These are phyloP conservation scores for Tulasnella sp. DNA, from an alignment of 768 basidiomycete species.

Conservation along the genomic window DNA sequence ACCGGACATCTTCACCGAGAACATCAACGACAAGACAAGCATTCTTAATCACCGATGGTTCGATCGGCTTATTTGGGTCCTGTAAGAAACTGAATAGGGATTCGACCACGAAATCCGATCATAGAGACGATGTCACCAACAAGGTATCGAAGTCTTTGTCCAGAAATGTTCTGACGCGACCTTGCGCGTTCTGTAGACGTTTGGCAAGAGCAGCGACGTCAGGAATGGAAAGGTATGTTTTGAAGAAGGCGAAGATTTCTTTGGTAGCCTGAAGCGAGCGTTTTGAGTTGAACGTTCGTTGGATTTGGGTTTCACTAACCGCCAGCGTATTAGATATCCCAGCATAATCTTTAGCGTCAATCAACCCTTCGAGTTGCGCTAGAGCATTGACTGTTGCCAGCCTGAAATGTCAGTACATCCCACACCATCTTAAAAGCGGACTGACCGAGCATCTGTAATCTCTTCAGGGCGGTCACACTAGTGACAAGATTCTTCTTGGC, in stretches of 20 bases:
- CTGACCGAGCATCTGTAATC: slow-evolving; percentile 89
- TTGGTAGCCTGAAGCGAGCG: slow-evolving; percentile 59
- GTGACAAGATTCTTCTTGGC: slow-evolving; percentile 46
- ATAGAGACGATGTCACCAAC: slow-evolving; percentile 37
- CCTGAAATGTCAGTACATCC: background rate
- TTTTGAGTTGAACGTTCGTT: background rate
- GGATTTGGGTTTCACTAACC: slow-evolving; percentile 35
- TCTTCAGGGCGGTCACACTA: slow-evolving; percentile 80
- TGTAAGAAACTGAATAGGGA: slow-evolving; percentile 55
- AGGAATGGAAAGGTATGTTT: slow-evolving; percentile 61
- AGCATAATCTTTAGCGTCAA: slow-evolving; percentile 64
- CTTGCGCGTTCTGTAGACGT: slow-evolving; percentile 70
- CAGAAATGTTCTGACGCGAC: slow-evolving; percentile 63
- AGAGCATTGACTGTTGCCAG: slow-evolving; percentile 68
- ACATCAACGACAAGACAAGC: slow-evolving; percentile 86
- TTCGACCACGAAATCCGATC: background rate
- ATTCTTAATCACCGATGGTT: slow-evolving; percentile 53
- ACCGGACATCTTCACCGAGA: slow-evolving; percentile 70
- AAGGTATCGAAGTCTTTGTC: slow-evolving; percentile 87
- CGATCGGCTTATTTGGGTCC: slow-evolving; percentile 51
- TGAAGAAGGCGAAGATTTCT: slow-evolving; percentile 71
- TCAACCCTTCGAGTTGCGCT: slow-evolving; percentile 63
- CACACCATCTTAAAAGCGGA: background rate
- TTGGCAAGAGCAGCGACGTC: slow-evolving; percentile 67
- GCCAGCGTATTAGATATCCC: slow-evolving; percentile 76